Base-by-base conservation (phyloP, 2,329 filamentous ascomycete species). In the Talaromyces sp. region DNA sequence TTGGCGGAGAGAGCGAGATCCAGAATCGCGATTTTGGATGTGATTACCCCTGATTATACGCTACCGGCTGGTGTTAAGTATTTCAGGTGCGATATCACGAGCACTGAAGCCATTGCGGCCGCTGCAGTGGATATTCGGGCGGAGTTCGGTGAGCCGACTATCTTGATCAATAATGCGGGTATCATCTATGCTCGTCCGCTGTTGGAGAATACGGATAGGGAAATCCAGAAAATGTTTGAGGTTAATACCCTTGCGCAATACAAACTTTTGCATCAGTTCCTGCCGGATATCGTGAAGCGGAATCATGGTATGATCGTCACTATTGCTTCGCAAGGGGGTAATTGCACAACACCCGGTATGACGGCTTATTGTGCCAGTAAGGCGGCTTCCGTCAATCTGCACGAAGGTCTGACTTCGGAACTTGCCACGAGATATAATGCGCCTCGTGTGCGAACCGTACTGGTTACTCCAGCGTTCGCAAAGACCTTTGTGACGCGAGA, bases 1-100 rank as follows among this genome's bases (percentile, higher is more conserved):
- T 77, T 94, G n/a, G 85, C 84, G 0, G 82, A 85, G 68, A 77
- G 75, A 60, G 83, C 82, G 1, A 78, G 89, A 63, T 25, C 39
- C 21, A 88, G 83, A 63, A 86, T 91, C 35, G 86, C 86, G 0
- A 85, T 91, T 2, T 70, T 92, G 36, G 89, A 93, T 73, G 79
- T 89, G 35, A 84, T 87, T 64, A 78, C 80, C 5, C 73, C 86
- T 72, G 81, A 79, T 53, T 64, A 62, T 50, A 10, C 51, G 13
- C 39, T 61, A 56, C 66, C 67, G 15, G 57, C 60, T 8, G 66
- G 37, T 39, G 54, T 56, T 13, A 39, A 21, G 45, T 71, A 67
- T 54, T 69, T 70, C 54, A 40, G 63, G n/a, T 59, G 62, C 8
- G 69, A 72, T 46, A 63, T 72, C 40, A 68, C 66, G 11, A 68